Conservation (phyloP, 2,329 filamentous ascomycete genomes). For the Colletotrichum siamense region DNA sequence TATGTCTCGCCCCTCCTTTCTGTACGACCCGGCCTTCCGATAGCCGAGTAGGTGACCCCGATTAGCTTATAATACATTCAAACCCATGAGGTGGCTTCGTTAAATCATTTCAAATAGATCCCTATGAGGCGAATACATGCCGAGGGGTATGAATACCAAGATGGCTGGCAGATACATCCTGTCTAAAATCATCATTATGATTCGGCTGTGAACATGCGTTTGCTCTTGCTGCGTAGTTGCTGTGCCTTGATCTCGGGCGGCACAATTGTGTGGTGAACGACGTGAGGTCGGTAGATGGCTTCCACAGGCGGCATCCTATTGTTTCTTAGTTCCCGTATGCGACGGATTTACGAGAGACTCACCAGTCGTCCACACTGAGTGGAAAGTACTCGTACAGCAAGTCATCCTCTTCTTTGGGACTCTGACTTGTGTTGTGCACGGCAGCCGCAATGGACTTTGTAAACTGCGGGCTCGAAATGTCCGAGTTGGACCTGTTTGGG, state of each 20-base stretch:
- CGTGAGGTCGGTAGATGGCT: conserved; percentile 88
- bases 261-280: conserved; percentile 85
- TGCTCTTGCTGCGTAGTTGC: conserved; percentile 68
- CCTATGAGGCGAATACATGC: not conserved
- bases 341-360: conserved; percentile 25
- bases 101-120: conserved; percentile 2
- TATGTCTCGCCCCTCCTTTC: not conserved
- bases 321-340: not conserved
- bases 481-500: conserved; percentile 55
- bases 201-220: conserved; percentile 76
- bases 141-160: not conserved
- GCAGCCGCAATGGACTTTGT: conserved; percentile 39
- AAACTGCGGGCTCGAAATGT: conserved; percentile 57
- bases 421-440: conserved; percentile 52
- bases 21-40: not conserved
- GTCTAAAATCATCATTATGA: conserved; percentile 28
- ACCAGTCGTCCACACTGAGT: conserved; percentile 87
- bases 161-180: not conserved
- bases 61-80: not conserved
- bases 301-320: conserved; percentile 83
- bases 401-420: conserved; percentile 79
- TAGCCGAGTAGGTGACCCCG: not conserved
- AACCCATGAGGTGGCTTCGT: not conserved
- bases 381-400: conserved; percentile 95
- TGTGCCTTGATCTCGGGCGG: conserved; percentile 74